Conservation (phyloP, 2,329 filamentous ascomycete genomes). For the Colletotrichum sublineola region DNA sequence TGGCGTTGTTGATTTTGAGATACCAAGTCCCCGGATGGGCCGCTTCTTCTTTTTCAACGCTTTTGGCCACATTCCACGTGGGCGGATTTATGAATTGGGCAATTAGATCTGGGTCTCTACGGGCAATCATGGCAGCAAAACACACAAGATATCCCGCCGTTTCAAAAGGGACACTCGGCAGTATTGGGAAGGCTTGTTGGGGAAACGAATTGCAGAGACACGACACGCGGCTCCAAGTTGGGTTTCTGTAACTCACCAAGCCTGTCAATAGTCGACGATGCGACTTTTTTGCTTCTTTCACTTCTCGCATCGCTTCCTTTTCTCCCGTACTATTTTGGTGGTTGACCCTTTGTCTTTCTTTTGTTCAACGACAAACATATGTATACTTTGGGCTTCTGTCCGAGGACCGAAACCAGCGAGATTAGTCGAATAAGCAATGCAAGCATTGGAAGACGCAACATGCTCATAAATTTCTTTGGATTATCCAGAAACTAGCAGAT, state of each 20-base stretch:
- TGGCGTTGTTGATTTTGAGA: conserved; percentile 44
- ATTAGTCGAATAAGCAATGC: conserved; percentile 28
- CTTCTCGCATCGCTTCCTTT: conserved; percentile 33
- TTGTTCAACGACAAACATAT: conserved; percentile 24
- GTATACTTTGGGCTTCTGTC: conserved; percentile 6
- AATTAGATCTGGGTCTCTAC: conserved; percentile 36
- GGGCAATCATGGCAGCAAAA: conserved; percentile 39
- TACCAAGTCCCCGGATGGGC: conserved; percentile 42
- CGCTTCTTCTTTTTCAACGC: conserved; percentile 41
- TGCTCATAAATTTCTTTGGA: conserved; percentile 25
- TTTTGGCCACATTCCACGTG: conserved; percentile 28
- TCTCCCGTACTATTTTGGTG: conserved; percentile 36
- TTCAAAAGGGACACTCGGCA: conserved; percentile 6
- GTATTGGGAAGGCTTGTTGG: conserved; percentile 12
- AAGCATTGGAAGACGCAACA: conserved; percentile 24
- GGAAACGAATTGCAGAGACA: conserved; percentile 8
- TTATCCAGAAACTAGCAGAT: conserved; percentile 22
- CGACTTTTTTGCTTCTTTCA: conserved; percentile 6
- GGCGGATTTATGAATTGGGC: conserved; percentile 39
- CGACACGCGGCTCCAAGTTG: not conserved
- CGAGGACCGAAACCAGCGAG: not conserved
- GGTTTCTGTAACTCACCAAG: not conserved
- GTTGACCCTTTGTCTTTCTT: conserved; percentile 28
- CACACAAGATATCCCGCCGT: conserved; percentile 38
- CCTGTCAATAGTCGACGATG: conserved; percentile 13